Percentiles rank a stretch among this genome's conserved stretches.
These are phyloP conservation scores for Niveomyces coronatus DNA, from an alignment of 2,329 filamentous ascomycete genomes.

Conservation along the genomic window DNA sequence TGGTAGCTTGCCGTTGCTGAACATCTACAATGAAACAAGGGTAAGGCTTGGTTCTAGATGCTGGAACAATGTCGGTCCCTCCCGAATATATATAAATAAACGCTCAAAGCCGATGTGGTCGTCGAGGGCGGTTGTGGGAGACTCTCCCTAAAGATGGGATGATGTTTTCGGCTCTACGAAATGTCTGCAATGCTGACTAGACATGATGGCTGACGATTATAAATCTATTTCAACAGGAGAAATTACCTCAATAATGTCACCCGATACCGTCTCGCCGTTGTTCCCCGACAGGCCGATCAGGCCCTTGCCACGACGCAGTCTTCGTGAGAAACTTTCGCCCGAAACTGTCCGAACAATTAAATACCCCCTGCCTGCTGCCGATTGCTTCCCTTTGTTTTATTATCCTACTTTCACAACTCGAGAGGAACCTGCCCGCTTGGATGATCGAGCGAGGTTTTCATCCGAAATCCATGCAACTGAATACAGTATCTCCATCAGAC, in stretches of 20 bases:
- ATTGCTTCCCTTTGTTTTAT: constrained; percentile 62
- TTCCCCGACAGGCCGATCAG: constrained; percentile 89
- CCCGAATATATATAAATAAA: too few species aligned
- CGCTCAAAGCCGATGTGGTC: too few species aligned
- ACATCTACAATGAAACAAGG: too few species aligned
- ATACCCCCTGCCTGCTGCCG: constrained; percentile 67
- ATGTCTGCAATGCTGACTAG: too few species aligned
- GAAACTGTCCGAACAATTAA: constrained; percentile 74
- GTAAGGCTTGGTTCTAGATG: too few species aligned
- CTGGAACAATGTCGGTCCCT: too few species aligned
- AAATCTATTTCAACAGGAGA: constrained; percentile 9
- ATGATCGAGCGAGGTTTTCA: background rate
- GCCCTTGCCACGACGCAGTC: constrained; percentile 77
- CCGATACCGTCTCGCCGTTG: constrained; percentile 68
- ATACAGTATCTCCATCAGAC: too few species aligned
- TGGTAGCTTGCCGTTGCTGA: too few species aligned
- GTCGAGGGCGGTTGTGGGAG: too few species aligned
- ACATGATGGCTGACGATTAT: constrained; percentile 19
- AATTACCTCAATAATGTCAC: constrained; percentile 48
- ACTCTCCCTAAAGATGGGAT: too few species aligned
- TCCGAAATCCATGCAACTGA: too few species aligned
- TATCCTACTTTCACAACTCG: constrained; percentile 41
- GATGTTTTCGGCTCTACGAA: too few species aligned
- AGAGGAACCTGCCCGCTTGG: constrained; percentile 26
- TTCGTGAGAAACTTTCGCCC: constrained; percentile 78